Evolutionary conservation across 2,329 filamentous ascomycete species (phyloP).

Genomic region (Alternaria sp.): DNA sequence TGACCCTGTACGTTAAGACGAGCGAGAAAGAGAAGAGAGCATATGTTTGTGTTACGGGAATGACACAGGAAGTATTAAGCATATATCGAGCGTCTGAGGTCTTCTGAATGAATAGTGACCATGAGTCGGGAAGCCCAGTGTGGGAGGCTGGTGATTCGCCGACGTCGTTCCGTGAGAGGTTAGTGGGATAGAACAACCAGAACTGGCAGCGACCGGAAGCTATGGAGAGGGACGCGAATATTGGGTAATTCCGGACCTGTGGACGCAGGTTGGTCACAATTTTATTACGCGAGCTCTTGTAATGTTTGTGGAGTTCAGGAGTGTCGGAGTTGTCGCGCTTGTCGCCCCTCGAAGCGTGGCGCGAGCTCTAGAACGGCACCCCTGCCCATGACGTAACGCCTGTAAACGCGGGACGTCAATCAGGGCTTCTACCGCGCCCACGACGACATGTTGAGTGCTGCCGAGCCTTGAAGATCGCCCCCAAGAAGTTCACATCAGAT

Average conservation of each 20-base stretch:
- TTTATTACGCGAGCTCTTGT: background rate
- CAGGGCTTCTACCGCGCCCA: slow-evolving; percentile 29
- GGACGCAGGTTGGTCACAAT: background rate
- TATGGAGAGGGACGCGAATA: background rate
- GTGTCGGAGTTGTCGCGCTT: background rate
- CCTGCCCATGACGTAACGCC: slow-evolving; percentile 43
- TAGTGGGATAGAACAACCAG: background rate
- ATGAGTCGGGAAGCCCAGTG: background rate
- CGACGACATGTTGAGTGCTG: slow-evolving; percentile 35
- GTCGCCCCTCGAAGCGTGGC: slow-evolving; percentile 17
- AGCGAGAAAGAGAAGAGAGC: background rate
- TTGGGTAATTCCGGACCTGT: background rate
- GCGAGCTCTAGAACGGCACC: slow-evolving; percentile 20
- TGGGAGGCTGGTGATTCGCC: background rate
- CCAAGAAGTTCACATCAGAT: slow-evolving; percentile 9
- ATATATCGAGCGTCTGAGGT: background rate
- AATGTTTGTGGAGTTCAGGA: background rate
- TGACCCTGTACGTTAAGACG: background rate
- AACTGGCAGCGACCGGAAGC: background rate
- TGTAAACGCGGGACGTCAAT: slow-evolving; percentile 28
- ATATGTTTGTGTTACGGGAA: background rate
- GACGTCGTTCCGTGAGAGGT: background rate
- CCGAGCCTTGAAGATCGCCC: slow-evolving; percentile 27
- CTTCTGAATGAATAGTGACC: background rate
- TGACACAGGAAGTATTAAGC: background rate